Evolutionary conservation across 306 rosid genomes (phyloP), one percentile per base, ranked within the genome.

Genomic region (Albizia julibrissin): DNA sequence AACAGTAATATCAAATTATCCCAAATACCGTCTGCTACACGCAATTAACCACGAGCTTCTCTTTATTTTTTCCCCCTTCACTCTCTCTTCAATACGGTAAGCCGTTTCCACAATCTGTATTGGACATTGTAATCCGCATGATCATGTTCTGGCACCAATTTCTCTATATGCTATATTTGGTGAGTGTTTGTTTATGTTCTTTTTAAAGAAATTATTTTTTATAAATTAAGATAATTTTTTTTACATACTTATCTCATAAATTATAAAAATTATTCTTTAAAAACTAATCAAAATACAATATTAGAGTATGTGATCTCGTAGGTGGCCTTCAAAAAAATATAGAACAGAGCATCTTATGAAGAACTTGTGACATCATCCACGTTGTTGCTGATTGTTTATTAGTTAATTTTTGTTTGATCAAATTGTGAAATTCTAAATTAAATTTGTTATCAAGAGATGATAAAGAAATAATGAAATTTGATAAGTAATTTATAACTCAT

Each of bases 21-120:
- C 11, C 26, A 56, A 21, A 79, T 79, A 65, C 70, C 90, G 86
- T 87, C 21, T 56, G 84, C 86, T 82, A 81, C 90, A 87, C 86
- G 90, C 73, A 86, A 76, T 86, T 69, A 70, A 79, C 74, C 46
- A 54, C 56, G 67, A 43, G 34, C 54, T 78, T 82, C 77, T 73
- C 12, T 58, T 58, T 58, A 1, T 19, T 19, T 52, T 19, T n/a
- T 8, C 1, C 8, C 0, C 29, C 1, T 14, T 2, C 5, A 1
- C 24, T 21, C 6, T 22, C 65, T 22, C 65, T 22, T 8, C 14
- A 22, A 76, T 81, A 56, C 87, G 19, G 79, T 68, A 76, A 78
- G 87, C 85, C 82, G 42, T 82, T 80, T 74, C 40, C 46, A 47
- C 10, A 77, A 33, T 84, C 84, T 69, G 59, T 78, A 75, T 84